phyloP scores from a whole-genome alignment of 345 rosid species.

The Melastoma malabathricum region DNA sequence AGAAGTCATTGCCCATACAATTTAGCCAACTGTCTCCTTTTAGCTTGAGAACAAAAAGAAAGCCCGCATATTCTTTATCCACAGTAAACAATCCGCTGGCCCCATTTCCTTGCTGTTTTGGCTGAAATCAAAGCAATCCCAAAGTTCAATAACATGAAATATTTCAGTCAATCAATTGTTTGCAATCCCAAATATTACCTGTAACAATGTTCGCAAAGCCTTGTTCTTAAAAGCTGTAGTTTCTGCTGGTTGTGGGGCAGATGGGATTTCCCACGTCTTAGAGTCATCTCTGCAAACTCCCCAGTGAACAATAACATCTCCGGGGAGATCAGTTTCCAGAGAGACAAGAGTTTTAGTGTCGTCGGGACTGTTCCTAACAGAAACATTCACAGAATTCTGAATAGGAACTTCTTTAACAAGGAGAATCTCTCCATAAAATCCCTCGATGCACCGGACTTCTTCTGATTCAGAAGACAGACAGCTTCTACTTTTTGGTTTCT shows the following conservation, averaged over 20 bases:
- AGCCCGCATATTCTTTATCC: conserved; percentile 46
- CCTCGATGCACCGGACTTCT: conserved; percentile 29
- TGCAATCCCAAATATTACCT: conserved; percentile 22
- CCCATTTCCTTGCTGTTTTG: conserved; percentile 41
- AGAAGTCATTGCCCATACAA: conserved; percentile 60
- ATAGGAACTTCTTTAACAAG: conserved; percentile 35
- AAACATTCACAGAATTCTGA: conserved; percentile 40
- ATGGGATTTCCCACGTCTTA: conserved; percentile 74
- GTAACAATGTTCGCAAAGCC: conserved; percentile 70
- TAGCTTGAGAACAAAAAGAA: conserved; percentile 77
- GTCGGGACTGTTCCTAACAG: conserved; percentile 52
- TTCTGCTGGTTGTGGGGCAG: conserved; percentile 65
- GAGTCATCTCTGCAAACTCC: conserved; percentile 76
- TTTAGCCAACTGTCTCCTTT: conserved; percentile 60
- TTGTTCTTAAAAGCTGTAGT: conserved; percentile 61
- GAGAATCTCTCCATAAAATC: conserved; percentile 68
- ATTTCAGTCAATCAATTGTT: not conserved
- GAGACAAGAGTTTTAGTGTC: conserved; percentile 44
- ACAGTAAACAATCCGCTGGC: conserved; percentile 47
- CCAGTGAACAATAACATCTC: conserved; percentile 88
- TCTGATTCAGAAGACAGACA: conserved; percentile 18
- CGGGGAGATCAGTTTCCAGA: conserved; percentile 73
- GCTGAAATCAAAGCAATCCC: conserved; percentile 33
- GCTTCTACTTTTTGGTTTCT: conserved; percentile 18
- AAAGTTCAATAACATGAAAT: conserved; percentile 6